Conservation (phyloP, 495 filamentous ascomycete species). For the Aspergillus sparsus region DNA sequence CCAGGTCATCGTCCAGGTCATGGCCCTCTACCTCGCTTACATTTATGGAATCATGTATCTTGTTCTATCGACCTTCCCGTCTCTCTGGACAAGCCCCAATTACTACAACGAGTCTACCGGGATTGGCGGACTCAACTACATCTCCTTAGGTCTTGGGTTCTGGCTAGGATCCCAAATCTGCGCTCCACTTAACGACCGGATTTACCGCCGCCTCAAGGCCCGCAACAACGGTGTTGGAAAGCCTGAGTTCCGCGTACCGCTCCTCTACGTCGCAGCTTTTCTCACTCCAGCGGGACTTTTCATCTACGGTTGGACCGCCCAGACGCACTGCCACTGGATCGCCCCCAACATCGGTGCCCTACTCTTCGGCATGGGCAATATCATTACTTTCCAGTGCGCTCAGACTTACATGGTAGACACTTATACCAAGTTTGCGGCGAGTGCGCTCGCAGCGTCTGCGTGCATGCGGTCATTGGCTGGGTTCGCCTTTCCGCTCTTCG, state of each 20-base stretch:
- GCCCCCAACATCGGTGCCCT: conserved; percentile 68
- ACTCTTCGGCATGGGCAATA: conserved; percentile 60
- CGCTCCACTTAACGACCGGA: conserved; percentile 62
- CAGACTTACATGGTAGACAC: conserved; percentile 78
- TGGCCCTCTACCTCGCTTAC: conserved; percentile 66
- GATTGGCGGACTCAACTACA: conserved; percentile 68
- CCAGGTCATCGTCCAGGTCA: conserved; percentile 59
- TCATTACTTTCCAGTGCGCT: conserved; percentile 68
- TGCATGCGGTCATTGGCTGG: conserved; percentile 69
- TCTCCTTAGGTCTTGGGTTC: conserved; percentile 71
- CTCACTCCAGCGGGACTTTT: conserved; percentile 66
- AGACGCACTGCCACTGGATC: conserved; percentile 67
- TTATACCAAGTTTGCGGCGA: conserved; percentile 73
- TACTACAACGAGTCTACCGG: conserved; percentile 62
- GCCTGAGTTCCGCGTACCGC: conserved; percentile 70
- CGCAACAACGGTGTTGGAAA: conserved; percentile 56
- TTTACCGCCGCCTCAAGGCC: conserved; percentile 63
- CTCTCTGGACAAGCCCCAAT: conserved; percentile 54
- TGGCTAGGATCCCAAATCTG: conserved; percentile 63
- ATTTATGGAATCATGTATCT: conserved; percentile 75
- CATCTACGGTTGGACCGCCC: conserved; percentile 71
- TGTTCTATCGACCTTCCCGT: conserved; percentile 66
- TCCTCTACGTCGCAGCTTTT: conserved; percentile 59
- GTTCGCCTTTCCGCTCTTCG: conserved; percentile 78
- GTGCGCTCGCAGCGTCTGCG: conserved; percentile 65